A percentile compares a stretch with the other conserved stretches of the same genome.
Evolutionary conservation across 78 protist genomes (phyloP).

Genomic region (Emiliania huxleyi): DNA sequence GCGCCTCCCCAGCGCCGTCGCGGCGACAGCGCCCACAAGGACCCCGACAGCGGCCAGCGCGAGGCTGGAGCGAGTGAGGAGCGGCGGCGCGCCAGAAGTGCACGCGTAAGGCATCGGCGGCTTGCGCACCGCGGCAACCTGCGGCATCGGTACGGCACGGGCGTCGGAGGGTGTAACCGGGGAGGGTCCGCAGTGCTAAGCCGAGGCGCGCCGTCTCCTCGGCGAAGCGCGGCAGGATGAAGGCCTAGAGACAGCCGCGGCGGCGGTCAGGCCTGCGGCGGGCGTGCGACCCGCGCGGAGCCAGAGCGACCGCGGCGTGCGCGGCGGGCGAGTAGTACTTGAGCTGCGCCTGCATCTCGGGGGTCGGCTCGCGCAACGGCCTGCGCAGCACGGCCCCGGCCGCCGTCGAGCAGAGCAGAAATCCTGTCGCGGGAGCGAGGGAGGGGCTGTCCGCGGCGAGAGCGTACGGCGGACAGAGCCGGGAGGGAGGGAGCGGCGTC

Average conservation of each 20-base stretch:
- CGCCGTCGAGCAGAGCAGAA: not conserved
- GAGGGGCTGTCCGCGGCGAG: not conserved
- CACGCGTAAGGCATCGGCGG: not conserved
- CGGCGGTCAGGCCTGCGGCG: too few relatives aligned
- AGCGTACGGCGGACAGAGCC: not conserved
- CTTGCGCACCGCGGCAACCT: not conserved
- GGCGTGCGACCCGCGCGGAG: too few relatives aligned
- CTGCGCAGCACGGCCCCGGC: not conserved
- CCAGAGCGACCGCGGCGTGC: constrained; percentile 83
- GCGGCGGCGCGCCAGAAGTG: not conserved
- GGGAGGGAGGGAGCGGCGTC: not conserved
- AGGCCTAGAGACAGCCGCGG: too few relatives aligned
- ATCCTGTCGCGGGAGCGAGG: not conserved
- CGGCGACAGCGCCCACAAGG: not conserved
- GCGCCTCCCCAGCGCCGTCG: not conserved
- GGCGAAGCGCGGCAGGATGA: constrained; percentile 90
- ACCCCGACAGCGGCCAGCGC: not conserved
- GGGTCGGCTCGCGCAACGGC: not conserved
- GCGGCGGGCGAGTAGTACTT: constrained; percentile 81
- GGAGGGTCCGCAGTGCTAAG: too few relatives aligned
- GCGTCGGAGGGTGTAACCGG: too few relatives aligned
- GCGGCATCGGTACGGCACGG: too few relatives aligned
- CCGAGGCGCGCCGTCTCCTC: not conserved
- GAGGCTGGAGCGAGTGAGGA: not conserved
- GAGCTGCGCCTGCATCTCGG: constrained; percentile 16